Base-by-base conservation (phyloP, 2,329 filamentous ascomycete species). In the Xylariaceae sp. region DNA sequence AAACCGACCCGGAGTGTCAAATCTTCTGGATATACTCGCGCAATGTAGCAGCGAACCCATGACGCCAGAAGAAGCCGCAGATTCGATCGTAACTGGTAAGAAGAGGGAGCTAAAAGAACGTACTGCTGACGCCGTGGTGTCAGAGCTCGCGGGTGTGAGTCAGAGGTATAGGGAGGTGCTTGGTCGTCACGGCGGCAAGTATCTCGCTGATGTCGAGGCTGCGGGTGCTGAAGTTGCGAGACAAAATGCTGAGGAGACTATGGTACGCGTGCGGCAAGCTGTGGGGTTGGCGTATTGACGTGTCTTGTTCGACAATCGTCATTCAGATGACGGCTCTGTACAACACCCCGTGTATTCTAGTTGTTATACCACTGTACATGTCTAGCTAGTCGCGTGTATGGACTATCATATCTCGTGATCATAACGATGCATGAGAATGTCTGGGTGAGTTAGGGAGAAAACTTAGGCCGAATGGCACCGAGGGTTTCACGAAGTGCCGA, bases 11-110 rank as follows among this genome's bases (percentile, higher is more conserved):
- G 94, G 90, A 0, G 87, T 99, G 3, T 85, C 91, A 11, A 99
- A 97, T 65, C 74, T 99, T 11, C 70, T 99, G 1, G 83, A 90
- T 49, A 80, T 99, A 14, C 71, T 92, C n/a, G 83, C 83, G 19
- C 81, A 89, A 54, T 82, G 92, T 58, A 80, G 85, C 47, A 57
- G 19, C n/a, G 36, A 41, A 36, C 17, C 27, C 3, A 59, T 61
- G 35, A 62, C 63, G 38, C 64, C 70, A 11, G 63, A 62, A 31
- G 61, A 63, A 31, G 52, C 73, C n/a, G 69, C 66, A 1, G 52
- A 56, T 17, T 56, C 62, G 17, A 62, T 70, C 43, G 57, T 60
- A 2, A 67, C 65, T 12, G 65, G 72, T 19, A 76, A 66, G 38
- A 73, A 89, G 60, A 73, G 73, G 9, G 72, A 73, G 1, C 72